Evolutionary conservation across 2,329 filamentous ascomycete species (phyloP).

Genomic region (Sporothrix variecibatus): DNA sequence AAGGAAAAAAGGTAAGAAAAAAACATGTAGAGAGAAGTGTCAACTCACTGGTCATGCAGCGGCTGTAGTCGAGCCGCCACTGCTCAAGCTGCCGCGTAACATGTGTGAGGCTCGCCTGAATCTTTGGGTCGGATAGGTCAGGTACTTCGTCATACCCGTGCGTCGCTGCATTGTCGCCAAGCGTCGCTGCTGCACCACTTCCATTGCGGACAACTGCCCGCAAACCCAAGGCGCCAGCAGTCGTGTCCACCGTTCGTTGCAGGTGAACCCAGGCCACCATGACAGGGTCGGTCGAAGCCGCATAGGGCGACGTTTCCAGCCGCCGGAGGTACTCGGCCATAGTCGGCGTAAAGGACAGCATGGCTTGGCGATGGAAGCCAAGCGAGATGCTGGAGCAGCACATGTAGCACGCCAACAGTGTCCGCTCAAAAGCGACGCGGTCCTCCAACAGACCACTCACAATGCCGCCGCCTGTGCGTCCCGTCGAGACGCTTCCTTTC

Average conservation of each 20-base stretch:
- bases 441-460: constrained; percentile 1
- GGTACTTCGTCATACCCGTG: neutral
- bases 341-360: constrained; percentile 22
- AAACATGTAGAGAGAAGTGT: no score
- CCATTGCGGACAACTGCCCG: neutral
- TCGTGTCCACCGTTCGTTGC: constrained; percentile 22
- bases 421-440: constrained; percentile 25
- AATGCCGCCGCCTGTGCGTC: neutral
- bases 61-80: constrained; percentile 23
- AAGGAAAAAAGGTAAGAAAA: neutral
- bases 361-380: constrained; percentile 22
- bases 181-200: neutral
- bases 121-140: constrained; percentile 7
- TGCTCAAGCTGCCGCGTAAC: constrained; percentile 21
- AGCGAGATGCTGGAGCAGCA: constrained; percentile 25
- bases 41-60: constrained; percentile 26
- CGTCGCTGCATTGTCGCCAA: neutral
- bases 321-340: constrained; percentile 23
- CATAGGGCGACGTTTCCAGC: constrained; percentile 22
- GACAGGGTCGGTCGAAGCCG: constrained; percentile 4
- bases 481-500: neutral
- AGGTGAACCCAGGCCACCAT: constrained; percentile 27
- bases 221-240: constrained; percentile 14
- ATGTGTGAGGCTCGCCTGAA: constrained; percentile 23
- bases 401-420: constrained; percentile 26